These are phyloP conservation scores for Ormosia emarginata DNA, from an alignment of 306 rosid species.

Conservation along the genomic window DNA sequence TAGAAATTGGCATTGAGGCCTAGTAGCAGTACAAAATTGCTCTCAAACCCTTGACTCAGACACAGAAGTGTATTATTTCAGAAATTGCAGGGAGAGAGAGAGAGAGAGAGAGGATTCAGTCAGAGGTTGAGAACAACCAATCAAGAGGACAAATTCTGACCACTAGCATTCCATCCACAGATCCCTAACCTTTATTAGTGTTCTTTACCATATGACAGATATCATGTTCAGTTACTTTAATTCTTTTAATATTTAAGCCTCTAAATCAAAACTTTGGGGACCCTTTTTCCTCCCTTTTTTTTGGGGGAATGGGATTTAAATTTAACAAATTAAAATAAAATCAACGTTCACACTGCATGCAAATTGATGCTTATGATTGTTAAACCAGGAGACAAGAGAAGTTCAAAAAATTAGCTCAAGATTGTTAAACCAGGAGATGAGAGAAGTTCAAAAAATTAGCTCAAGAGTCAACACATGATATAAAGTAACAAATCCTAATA, in stretches of 20 bases:
- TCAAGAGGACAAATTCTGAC: not conserved
- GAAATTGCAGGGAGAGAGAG: not conserved
- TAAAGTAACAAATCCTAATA: too few relatives aligned
- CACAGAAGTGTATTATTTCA: not conserved
- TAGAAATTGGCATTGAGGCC: not conserved
- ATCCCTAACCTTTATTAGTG: not conserved
- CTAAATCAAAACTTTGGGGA: not conserved
- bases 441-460: not conserved
- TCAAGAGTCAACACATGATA: not conserved
- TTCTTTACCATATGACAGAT: not conserved
- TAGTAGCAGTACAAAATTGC: not conserved
- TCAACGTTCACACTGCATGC: not conserved
- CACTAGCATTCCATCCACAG: not conserved
- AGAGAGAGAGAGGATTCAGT: too few relatives aligned
- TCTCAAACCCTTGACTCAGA: not conserved
- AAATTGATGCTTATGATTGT: not conserved
- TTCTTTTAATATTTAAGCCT: too few relatives aligned
- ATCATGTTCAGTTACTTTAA: too few relatives aligned
- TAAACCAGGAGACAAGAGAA: not conserved
- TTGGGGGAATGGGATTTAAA: not conserved
- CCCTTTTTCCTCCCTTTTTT: not conserved
- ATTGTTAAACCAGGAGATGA: not conserved
- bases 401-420: not conserved
- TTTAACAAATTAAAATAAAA: not conserved
- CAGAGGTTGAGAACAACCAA: not conserved